Evolutionary conservation across 2,329 filamentous ascomycete species (phyloP), one percentile per base, ranked within the genome.

Genomic region (Tolypocladium endophyticum): DNA sequence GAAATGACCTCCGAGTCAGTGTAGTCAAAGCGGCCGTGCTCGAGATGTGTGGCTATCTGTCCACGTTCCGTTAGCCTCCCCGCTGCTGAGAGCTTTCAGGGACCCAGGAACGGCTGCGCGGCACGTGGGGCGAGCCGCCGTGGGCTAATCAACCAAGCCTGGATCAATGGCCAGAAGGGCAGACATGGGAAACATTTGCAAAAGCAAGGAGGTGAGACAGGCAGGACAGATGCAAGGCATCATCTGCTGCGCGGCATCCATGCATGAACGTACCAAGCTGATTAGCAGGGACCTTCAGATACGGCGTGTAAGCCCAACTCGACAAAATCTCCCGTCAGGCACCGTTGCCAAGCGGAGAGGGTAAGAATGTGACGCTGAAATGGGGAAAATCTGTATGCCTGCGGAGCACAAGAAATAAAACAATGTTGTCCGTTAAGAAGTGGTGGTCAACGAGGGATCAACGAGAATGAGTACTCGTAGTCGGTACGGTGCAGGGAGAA

Each of bases 1-100:
- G 38, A 56, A 56, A 56, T 45, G 55, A 39, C 55, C 55, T 41
- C 28, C 36, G 55, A 56, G 55, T 56, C 55, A 56, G 39, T 45
- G 55, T 28, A 45, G 55, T 56, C 55, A 33, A 56, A 56, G 55
- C 55, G 55, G 9, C 16, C 18, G 39, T 45, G 28, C 25, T 18
- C 18, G 39, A 20, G 5, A 28, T 16, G 18, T 45, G 38, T 39
- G 38, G 55, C 38, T n/a, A 38, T 39, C 55, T 33, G 25, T 45
- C 11, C 6, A 23, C n/a, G 25, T 56, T 28, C 30, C 20, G 14
- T 45, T 45, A 56, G 55, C 55, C 39, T 56, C 55, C 38, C 25
- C 38, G 55, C 54, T 28, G 20, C 9, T 55, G 11, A 33, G 23
- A 38, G 28, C 18, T 25, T 11, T 18, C 14, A 33, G 23, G 38